Conservation (phyloP, 208 protist genomes). For the Leishmania amazonensis region DNA sequence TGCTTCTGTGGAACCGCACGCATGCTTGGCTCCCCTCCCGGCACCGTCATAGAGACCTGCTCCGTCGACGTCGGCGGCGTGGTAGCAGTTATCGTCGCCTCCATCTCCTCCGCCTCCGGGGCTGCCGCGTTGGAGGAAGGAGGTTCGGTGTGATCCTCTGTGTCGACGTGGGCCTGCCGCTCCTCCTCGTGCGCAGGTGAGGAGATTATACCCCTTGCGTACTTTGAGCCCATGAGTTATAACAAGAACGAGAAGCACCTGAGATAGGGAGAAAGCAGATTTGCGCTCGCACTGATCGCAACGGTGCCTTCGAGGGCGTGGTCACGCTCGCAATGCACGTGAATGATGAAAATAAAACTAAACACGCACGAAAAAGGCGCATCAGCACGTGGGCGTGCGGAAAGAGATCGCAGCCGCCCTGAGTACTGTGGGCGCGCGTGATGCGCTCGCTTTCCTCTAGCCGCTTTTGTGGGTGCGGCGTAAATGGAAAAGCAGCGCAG, state of each 20-base stretch:
- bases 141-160: no score
- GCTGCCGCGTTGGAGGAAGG: neutral
- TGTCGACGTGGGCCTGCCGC: neutral
- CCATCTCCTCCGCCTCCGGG: neutral
- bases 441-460: neutral
- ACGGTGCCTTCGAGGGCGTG: neutral
- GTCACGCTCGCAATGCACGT: no score
- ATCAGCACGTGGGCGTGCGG: neutral
- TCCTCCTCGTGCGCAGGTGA: neutral
- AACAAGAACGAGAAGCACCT: neutral
- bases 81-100: neutral
- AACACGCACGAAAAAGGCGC: neutral
- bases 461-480: neutral
- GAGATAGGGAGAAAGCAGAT: neutral
- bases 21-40: neutral
- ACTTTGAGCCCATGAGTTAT: slow-evolving; percentile 6
- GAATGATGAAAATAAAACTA: neutral
- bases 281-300: neutral
- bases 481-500: neutral
- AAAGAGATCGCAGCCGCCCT: neutral
- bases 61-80: neutral
- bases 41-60: neutral
- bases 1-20: neutral
- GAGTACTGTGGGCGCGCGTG: neutral
- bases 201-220: neutral